Conservation (phyloP, 1,284 basidiomycete genomes). For the Neolentinus lepideus region DNA sequence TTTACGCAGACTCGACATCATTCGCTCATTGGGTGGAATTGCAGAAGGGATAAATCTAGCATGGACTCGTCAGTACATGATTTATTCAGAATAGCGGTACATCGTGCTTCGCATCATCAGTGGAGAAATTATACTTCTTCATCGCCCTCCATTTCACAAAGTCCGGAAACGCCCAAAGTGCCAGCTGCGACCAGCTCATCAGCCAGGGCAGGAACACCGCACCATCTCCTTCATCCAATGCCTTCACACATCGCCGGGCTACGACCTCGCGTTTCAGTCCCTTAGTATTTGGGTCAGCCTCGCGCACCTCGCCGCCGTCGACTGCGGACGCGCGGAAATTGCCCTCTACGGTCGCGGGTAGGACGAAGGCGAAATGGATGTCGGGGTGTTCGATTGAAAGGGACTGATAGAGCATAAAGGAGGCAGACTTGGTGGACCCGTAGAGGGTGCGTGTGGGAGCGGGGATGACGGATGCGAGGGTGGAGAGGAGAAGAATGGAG, state of each 20-base stretch:
- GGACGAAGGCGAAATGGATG: slow-evolving; percentile 48
- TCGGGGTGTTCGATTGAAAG: slow-evolving; percentile 73
- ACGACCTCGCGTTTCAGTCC: slow-evolving; percentile 52
- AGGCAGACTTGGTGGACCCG: slow-evolving; percentile 78
- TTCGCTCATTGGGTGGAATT: too few species aligned
- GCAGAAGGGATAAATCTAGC: neutral
- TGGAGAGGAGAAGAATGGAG: slow-evolving; percentile 75
- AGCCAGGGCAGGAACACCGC: slow-evolving; percentile 47
- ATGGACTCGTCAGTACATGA: neutral
- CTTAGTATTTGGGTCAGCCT: slow-evolving; percentile 44
- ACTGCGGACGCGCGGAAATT: slow-evolving; percentile 76
- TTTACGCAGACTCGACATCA: too few species aligned
- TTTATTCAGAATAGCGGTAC: neutral
- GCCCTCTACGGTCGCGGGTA: slow-evolving; percentile 67
- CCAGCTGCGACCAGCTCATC: slow-evolving; percentile 30
- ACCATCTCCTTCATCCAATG: slow-evolving; percentile 49
- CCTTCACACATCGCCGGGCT: slow-evolving; percentile 46
- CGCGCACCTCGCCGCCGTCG: slow-evolving; percentile 45
- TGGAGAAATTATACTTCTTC: slow-evolving; percentile 50
- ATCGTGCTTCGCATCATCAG: slow-evolving; percentile 11
- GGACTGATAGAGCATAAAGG: slow-evolving; percentile 72
- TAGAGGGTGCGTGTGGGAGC: slow-evolving; percentile 86
- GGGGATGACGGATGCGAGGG: slow-evolving; percentile 74
- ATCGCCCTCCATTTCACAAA: slow-evolving; percentile 49
- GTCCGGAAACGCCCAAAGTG: slow-evolving; percentile 59